Base-by-base conservation (phyloP, 148 eudicot genomes). In the Heliamphora exappendiculata region DNA sequence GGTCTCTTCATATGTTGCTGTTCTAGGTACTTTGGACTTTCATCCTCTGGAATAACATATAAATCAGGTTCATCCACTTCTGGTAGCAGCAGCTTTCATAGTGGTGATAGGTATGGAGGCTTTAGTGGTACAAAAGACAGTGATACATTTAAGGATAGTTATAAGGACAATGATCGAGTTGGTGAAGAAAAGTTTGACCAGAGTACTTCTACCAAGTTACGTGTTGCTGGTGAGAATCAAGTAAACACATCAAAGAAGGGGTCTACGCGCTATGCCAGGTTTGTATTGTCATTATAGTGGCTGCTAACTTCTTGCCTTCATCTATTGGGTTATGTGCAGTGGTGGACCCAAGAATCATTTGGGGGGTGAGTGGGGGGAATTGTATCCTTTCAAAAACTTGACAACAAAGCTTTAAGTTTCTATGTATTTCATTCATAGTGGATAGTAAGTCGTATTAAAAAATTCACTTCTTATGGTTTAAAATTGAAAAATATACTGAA, bases 1-100 rank as follows among this genome's bases (percentile, higher is more conserved):
- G 64, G 17, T 37, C 45, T 31, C 45, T 41, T 79, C 70, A 44
- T 42, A 5, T 78, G 70, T 75, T 47, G 57, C 31, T 67, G 68
- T 69, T 75, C 37, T 70, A 95, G 99, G 87, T 95, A 95, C 67
- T 78, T 93, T 81, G 99, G 99, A 60, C 93, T 95, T 78, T 93
- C 99, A 75, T 95, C 99, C 44, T 75, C 97, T 33, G 98, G 97
- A 63, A 81, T 91, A 42, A 76, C 98, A 11, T 91, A 80, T 82
- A 95, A 91, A 82, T 87, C 97, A 31, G 84, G 97, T 78, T 79
- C 91, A 82, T 86, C 91, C 74, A 83, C 94, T 64, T 83, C 76
- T 70, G 74, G 83, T 82, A 86, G 90, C 75, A 82, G 87, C 83
- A 81, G 80, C 79, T 88, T 73, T 70, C 87, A 82, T 74, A 86